Evolutionary conservation across 2,329 filamentous ascomycete genomes (phyloP).

Genomic region (Xylariaceae sp.): DNA sequence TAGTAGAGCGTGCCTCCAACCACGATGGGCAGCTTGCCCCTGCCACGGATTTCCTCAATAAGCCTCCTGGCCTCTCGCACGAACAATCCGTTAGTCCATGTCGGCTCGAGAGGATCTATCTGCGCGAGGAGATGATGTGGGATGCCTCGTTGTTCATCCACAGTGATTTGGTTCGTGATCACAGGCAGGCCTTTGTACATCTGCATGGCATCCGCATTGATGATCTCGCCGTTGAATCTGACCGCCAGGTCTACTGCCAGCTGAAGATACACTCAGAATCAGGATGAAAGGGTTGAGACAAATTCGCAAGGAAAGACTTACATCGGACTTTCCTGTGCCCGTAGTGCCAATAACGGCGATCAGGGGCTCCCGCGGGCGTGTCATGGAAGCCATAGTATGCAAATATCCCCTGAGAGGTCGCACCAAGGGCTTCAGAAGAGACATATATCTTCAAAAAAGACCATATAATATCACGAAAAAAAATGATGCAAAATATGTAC

Average conservation of each 20-base stretch:
- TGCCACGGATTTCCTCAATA: conserved; percentile 70
- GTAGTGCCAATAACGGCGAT: conserved; percentile 84
- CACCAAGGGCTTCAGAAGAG: not conserved
- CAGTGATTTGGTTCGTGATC: conserved; percentile 88
- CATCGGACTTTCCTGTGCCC: conserved; percentile 64
- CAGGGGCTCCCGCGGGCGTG: conserved; percentile 52
- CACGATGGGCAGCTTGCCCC: conserved; percentile 79
- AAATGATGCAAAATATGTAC: not conserved
- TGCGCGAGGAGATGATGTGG: conserved; percentile 84
- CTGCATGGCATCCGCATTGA: conserved; percentile 98
- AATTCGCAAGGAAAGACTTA: conserved; percentile 23
- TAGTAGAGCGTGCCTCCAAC: conserved; percentile 97
- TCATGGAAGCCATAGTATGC: conserved; percentile 36
- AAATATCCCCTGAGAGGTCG: conserved; percentile 22
- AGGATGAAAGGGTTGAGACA: not conserved
- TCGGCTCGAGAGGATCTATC: conserved; percentile 67
- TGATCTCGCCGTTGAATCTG: conserved; percentile 82
- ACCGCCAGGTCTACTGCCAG: conserved; percentile 83
- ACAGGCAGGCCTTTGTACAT: conserved; percentile 88
- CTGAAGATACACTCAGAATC: conserved; percentile 41
- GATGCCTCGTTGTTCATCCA: conserved; percentile 68
- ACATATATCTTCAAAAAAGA: conserved; percentile 3
- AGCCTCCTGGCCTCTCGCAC: conserved; percentile 61
- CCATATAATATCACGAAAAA: not conserved
- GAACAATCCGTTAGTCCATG: conserved; percentile 80